phyloP scores from a whole-genome alignment of 176 grass and related monocot genomes.

The Bolboschoenus planiculmis region DNA sequence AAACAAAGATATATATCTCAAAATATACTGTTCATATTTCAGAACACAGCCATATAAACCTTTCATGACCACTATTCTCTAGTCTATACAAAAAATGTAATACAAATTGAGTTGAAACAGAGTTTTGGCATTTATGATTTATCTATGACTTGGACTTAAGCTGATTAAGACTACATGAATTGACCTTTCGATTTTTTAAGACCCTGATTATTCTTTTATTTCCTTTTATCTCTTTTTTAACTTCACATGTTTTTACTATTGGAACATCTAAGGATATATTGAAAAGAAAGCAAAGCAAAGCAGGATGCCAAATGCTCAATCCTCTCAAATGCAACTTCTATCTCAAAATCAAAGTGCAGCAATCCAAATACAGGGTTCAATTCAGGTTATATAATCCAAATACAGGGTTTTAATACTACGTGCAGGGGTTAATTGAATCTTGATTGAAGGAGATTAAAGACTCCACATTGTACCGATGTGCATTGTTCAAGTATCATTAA shows the following conservation, averaged over 20 bases:
- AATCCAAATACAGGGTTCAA: too few species aligned
- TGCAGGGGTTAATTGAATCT: too few species aligned
- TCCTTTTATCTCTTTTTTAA: neutral
- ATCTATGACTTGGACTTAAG: neutral
- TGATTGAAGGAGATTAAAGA: too few species aligned
- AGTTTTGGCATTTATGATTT: neutral
- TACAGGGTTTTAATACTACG: too few species aligned
- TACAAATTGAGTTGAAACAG: neutral
- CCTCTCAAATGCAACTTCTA: too few species aligned
- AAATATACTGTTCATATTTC: too few species aligned
- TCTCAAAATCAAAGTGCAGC: too few species aligned
- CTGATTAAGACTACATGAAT: neutral
- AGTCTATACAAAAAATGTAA: neutral
- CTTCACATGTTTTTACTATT: neutral
- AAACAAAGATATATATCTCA: too few species aligned
- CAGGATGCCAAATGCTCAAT: neutral
- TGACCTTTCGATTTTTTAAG: neutral
- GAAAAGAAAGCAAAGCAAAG: neutral
- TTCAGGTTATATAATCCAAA: too few species aligned
- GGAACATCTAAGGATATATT: neutral
- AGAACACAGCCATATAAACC: too few species aligned
- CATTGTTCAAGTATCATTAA: too few species aligned
- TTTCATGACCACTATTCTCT: neutral
- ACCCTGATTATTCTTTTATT: neutral
- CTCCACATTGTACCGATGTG: too few species aligned